Base-by-base conservation (phyloP, 805 yeast genomes). In the Candida peoriensis region DNA sequence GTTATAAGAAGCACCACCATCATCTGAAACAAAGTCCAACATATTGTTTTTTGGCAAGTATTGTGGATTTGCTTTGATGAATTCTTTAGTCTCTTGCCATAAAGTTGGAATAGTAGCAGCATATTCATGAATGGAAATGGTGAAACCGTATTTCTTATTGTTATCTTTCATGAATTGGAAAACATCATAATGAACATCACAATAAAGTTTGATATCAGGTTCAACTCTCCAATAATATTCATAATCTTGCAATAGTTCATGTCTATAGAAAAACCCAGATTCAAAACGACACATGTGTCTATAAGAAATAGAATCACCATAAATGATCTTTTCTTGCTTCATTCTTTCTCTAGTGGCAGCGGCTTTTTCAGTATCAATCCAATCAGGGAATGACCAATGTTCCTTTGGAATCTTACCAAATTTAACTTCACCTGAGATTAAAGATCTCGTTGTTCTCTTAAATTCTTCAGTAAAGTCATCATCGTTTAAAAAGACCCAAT, bases 401-500 rank as follows among this genome's bases (percentile, higher is more conserved):
- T 68, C 70, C 4, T 50, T 28, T 2, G 76, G 73, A 7, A 82
- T 70, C 16, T 51, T 42, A 3, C 87, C 89, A 51, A 76, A 84
- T 29, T 65, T 63, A n/a, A 72, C 72, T 4, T 48, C 56, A 10
- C 89, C 87, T 3, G 81, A 69, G 8, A 76, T 70, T 10, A 66
- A 48, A 16, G 61, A 61, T 4, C 63, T 36, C 2, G 78, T 67
- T 19, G 59, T 50, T 6, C 50, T 47, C 32, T 60, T 67, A 53
- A 83, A 82, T 36, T 70, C 70, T 1, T 62, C 65, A 23, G 64
- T 53, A 48, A 84, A 81, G 4, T 71, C 74, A 34, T 62, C 68
- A 48, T 83, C 84, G 52, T 81, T 81, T 30, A 83, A 55, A 44
- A 84, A 81, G 2, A 80, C 78, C 85, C 87, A 83, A 55, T 81